Percentiles rank a stretch among this genome's conserved stretches.
Evolutionary conservation across 2,329 filamentous ascomycete species (phyloP).

Genomic region (Dactylellina sp.): DNA sequence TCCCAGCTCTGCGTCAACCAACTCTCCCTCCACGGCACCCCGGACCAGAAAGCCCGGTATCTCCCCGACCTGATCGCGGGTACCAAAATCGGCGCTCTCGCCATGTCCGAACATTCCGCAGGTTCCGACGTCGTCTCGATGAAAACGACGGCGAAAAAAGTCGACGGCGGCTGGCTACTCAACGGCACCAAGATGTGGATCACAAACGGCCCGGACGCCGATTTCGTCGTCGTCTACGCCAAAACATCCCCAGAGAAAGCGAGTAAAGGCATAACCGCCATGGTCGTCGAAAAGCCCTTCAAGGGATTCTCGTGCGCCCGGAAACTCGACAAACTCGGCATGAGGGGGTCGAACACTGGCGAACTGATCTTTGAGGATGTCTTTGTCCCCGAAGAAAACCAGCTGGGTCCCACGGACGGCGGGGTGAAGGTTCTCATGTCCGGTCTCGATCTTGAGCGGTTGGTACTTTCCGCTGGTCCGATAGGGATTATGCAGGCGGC

Average conservation of each 20-base stretch:
- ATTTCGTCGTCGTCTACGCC: constrained; percentile 93
- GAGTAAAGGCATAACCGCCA: constrained; percentile 91
- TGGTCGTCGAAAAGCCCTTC: constrained; percentile 78
- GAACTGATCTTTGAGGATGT: constrained; percentile 91
- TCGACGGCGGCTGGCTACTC: constrained; percentile 85
- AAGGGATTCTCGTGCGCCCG: constrained; percentile 85
- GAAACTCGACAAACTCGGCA: constrained; percentile 97
- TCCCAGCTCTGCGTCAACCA: constrained; percentile 97
- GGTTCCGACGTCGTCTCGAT: constrained; percentile 96
- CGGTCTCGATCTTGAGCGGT: constrained; percentile 89
- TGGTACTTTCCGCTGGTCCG: constrained; percentile 90
- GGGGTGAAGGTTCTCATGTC: constrained; percentile 96
- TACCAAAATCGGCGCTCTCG: constrained; percentile 83
- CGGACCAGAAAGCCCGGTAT: constrained; percentile 81
- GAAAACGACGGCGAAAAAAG: constrained; percentile 81
- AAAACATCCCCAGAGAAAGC: constrained; percentile 85
- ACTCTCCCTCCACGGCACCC: constrained; percentile 85
- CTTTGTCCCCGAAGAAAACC: constrained; percentile 84
- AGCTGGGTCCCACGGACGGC: constrained; percentile 81
- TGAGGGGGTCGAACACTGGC: constrained; percentile 96
- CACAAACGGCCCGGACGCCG: constrained; percentile 94
- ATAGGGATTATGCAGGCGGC: constrained; percentile 94
- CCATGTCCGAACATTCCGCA: constrained; percentile 93
- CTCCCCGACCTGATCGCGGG: constrained; percentile 85
- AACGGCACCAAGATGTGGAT: constrained; percentile 99